Base-by-base conservation (phyloP, 169 alveolate genomes). In the Plasmodium cynomolgi region DNA sequence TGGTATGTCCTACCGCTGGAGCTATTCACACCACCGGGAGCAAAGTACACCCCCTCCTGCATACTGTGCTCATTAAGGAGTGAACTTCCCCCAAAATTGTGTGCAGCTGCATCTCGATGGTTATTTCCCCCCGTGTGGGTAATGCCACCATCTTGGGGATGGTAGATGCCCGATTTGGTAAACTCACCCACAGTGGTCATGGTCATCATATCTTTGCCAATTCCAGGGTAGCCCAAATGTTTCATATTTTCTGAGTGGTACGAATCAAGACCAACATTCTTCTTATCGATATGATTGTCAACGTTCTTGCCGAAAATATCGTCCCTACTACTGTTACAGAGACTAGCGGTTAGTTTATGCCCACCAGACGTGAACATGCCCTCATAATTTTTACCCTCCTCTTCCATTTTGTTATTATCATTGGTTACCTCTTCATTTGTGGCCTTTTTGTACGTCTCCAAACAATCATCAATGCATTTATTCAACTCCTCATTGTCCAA, bases 401-500 rank as follows among this genome's bases (percentile, higher is more conserved):
- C 34, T 41, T 23, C 62, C 20, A 20, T 29, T 26, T 74, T 73
- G 23, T 41, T 58, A 79, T 34, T 54, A 56, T 54, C 80, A 80
- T 72, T 85, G 73, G 37, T 47, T n/a, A 11, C 50, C 2, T 54
- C 90, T 15, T 84, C 84, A 23, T 54, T 77, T 2, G 84, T 41
- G 7, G 47, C 54, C 44, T 37, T 83, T 15, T 83, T 74, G 33
- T 92, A 84, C 3, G 82, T 92, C 17, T 62, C 86, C 1, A 79
- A 4, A n/a, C 95, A 84, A 8, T 74, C 88, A 31, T 81, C 88
- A 58, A 84, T 77, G 20, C 47, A 83, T 37, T 83, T 84, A 39
- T 84, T 84, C 39, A 84, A 50, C 20, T 83, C 91, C 29, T 92
- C 95, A 62, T 50, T 75, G 2, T 20, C 44, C 93, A 92, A 81